Base-by-base conservation (phyloP, 345 rosid genomes). In the Acer campestre region DNA sequence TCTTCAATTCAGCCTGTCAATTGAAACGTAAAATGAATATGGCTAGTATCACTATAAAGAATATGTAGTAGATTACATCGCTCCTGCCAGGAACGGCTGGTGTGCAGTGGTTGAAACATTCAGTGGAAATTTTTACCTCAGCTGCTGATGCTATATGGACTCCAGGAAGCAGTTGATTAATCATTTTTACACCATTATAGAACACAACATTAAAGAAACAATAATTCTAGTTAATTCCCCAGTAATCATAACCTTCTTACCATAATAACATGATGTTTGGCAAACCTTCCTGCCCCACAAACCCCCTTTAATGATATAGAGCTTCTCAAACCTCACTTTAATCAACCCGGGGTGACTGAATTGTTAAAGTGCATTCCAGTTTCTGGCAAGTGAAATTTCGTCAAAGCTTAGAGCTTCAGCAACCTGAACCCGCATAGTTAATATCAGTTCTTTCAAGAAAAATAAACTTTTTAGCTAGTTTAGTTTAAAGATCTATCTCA, bases 131-230 rank as follows among this genome's bases (percentile, higher is more conserved):
- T 82, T 91, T 92, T 73, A 96, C 99, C 86, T 95, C 99, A 20
- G 99, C 98, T 76, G 97, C 88, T 78, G 96, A 85, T 81, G 98
- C 99, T 77, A 95, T 95, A 82, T 93, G 99, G 79, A 93, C 94
- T 81, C 99, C 98, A 73, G 99, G 98, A 82, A 95, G 99, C 84
- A 93, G 81, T 82, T 95, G 99, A 83, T 95, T 95, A 80, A 89
- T 91, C 99, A 95, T 93, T 82, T 95, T 95, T 70, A 93, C 89
- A 35, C 90, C 93, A 83, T 98, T 95, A 69, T 55, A 70, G 23
- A 75, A 80, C 59, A 55, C 27, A 62, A 77, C 13, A 75, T 11
- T 74, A 78, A 70, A 77, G 29, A 78, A 67, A 67, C 75, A 23
- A 20, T 27, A 67, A 31, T 0, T 10, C 49, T 62, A 66, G 53